These are phyloP conservation scores for Madurella fahalii DNA, from an alignment of 2,329 filamentous ascomycete genomes.

Conservation along the genomic window DNA sequence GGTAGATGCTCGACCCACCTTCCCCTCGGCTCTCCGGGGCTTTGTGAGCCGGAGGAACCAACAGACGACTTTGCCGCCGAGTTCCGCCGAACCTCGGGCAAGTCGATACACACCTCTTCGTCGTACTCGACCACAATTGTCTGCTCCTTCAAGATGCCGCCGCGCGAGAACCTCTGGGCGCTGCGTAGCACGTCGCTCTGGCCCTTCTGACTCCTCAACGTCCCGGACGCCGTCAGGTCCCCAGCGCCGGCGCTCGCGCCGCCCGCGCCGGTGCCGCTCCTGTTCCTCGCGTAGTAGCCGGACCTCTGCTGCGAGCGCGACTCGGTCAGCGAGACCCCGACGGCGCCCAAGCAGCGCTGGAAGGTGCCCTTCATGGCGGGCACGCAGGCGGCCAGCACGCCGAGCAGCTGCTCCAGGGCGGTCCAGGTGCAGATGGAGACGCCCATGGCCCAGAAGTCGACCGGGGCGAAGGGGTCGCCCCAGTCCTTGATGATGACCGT, in stretches of 20 bases:
- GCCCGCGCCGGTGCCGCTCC: conserved; percentile 1
- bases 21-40: not conserved
- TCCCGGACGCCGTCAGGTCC: not conserved
- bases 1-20: conserved; percentile 12
- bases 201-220: conserved; percentile 2
- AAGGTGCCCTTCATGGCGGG: conserved; percentile 24
- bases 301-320: conserved; percentile 6
- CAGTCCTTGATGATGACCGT: conserved; percentile 22
- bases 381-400: conserved; percentile 24
- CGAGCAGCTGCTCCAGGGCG: conserved; percentile 21
- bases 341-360: conserved; percentile 16
- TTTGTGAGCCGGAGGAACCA: not conserved
- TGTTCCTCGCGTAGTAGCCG: conserved; percentile 11
- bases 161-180: not conserved
- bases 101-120: conserved; percentile 18
- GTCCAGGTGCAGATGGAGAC: conserved; percentile 24
- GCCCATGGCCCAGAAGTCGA: conserved; percentile 19
- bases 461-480: conserved; percentile 4
- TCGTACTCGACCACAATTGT: conserved; percentile 2
- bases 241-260: not conserved
- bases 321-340: conserved; percentile 21
- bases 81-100: conserved; percentile 13
- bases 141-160: conserved; percentile 1
- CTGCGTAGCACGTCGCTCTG: not conserved
- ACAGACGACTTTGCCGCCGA: conserved; percentile 7